Base-by-base conservation (phyloP, 805 yeast genomes). In the Saccharomyces kudriavzevii region DNA sequence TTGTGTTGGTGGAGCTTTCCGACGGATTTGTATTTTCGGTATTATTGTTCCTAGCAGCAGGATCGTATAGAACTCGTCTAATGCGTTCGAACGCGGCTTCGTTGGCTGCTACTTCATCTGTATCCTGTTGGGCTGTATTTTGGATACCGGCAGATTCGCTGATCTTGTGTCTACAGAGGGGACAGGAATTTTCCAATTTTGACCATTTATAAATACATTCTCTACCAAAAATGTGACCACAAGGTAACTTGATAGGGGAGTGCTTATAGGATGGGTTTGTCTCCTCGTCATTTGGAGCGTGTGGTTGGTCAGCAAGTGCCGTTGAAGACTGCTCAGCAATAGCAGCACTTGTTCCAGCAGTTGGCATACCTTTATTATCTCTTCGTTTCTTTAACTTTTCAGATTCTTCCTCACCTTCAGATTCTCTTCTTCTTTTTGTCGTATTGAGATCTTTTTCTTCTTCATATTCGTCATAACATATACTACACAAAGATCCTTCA, bases 141-240 rank as follows among this genome's bases (percentile, higher is more conserved):
- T 49, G 52, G 17, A 52, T 54, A 17, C 52, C 48, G 14, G 54
- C 51, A 24, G 45, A 40, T 40, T 65, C 70, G 52, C 76, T 75
- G 55, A 85, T 72, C 22, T 77, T 72, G 17, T 74, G 74, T 54
- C 98, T 81, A 67, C 99, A 92, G 48, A 92, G 70, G 0, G 99
- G 99, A 67, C 98, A 91, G 1, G 89, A 81, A 29, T 81, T 78
- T 61, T 86, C 83, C 25, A 79, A 72, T 56, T 77, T 79, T 50
- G 92, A 78, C 99, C 99, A 92, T 60, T 85, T 88, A 54, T 76
- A 79, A 25, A 90, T 73, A 72, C 99, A 92, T n/a, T 81, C 78
- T 56, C 83, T 77, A 5, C 99, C 98, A 74, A 94, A 92, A 0
- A 83, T 65, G 65, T 92, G 99, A 8, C 82, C 82, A 68, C 99